A percentile compares a stretch with the other conserved stretches of the same genome.
phyloP scores from a whole-genome alignment of 1,284 basidiomycete species.

The Microbotryomycetes sp. region DNA sequence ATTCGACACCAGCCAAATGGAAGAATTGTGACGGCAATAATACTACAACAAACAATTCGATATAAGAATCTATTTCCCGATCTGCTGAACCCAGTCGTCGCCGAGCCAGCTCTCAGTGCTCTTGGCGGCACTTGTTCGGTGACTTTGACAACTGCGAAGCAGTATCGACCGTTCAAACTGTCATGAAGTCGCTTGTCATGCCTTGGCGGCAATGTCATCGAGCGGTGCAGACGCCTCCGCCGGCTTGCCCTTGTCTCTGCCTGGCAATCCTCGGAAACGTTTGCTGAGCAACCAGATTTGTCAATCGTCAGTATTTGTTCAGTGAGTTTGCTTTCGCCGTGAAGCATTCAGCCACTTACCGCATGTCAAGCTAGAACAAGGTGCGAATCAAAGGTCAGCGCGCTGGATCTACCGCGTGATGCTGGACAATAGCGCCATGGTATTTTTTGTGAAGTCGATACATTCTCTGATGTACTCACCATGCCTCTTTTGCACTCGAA shows the following conservation, averaged over 20 bases:
- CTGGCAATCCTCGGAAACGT: not conserved
- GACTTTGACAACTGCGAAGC: too few relatives aligned
- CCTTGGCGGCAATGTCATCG: not conserved
- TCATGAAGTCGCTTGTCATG: too few relatives aligned
- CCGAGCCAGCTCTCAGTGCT: too few relatives aligned
- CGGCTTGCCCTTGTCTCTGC: not conserved
- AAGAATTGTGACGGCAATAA: too few relatives aligned
- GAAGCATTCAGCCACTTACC: constrained; percentile 9
- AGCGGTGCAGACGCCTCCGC: not conserved
- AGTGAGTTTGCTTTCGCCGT: not conserved
- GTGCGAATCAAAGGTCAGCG: not conserved
- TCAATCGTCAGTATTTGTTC: not conserved
- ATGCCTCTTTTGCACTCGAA: constrained; percentile 83
- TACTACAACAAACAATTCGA: too few relatives aligned
- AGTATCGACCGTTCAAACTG: too few relatives aligned
- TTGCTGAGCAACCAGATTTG: not conserved
- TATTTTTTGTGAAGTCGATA: not conserved
- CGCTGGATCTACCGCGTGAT: not conserved
- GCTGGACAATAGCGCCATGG: not conserved
- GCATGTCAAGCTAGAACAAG: constrained; percentile 27
- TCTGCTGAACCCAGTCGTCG: too few relatives aligned
- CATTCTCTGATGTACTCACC: constrained; percentile 49
- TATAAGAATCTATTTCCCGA: too few relatives aligned
- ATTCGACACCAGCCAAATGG: too few relatives aligned
- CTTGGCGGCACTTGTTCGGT: too few relatives aligned